Percentiles rank a stretch among this genome's conserved stretches.
Evolutionary conservation across 2,329 filamentous ascomycete species (phyloP).

Genomic region (Aureobasidium musti): DNA sequence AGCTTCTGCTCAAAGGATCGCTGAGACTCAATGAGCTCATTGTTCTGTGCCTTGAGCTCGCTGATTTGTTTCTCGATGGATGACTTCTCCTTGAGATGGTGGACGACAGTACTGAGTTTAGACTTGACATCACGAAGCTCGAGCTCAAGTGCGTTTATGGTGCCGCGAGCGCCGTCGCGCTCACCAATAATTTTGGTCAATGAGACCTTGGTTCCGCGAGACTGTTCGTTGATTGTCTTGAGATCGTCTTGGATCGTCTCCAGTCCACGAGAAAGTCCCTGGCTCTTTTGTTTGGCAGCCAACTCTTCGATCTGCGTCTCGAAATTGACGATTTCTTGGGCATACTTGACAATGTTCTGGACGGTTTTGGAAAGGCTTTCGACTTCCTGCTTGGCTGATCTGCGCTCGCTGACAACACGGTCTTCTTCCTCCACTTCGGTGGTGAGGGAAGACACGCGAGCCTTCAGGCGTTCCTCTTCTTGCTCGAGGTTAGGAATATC

Average conservation of each 20-base stretch:
- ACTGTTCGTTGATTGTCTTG: constrained; percentile 65
- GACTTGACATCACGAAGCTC: constrained; percentile 73
- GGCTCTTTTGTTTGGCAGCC: constrained; percentile 71
- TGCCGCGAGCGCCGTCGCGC: constrained; percentile 68
- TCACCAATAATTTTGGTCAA: constrained; percentile 68
- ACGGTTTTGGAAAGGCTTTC: constrained; percentile 77
- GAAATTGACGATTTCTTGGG: constrained; percentile 70
- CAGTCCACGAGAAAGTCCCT: constrained; percentile 65
- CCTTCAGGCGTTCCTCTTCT: constrained; percentile 59
- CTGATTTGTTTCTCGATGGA: constrained; percentile 71
- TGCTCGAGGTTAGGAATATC: constrained; percentile 71
- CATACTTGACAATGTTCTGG: constrained; percentile 69
- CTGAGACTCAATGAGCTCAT: constrained; percentile 69
- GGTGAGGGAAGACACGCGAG: constrained; percentile 44
- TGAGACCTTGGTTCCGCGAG: constrained; percentile 63
- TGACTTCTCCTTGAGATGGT: constrained; percentile 79
- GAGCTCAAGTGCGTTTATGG: constrained; percentile 69
- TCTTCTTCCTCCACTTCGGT: constrained; percentile 64
- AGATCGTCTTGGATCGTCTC: constrained; percentile 83
- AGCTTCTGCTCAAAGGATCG: constrained; percentile 71
- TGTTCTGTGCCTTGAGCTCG: constrained; percentile 67
- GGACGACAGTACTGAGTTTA: constrained; percentile 68
- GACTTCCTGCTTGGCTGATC: constrained; percentile 69
- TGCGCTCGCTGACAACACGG: constrained; percentile 60
- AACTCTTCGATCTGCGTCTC: constrained; percentile 74